A percentile compares a stretch with the other conserved stretches of the same genome.
Evolutionary conservation across 179 eudicot species (phyloP).

Genomic region (Pouteria campechiana): DNA sequence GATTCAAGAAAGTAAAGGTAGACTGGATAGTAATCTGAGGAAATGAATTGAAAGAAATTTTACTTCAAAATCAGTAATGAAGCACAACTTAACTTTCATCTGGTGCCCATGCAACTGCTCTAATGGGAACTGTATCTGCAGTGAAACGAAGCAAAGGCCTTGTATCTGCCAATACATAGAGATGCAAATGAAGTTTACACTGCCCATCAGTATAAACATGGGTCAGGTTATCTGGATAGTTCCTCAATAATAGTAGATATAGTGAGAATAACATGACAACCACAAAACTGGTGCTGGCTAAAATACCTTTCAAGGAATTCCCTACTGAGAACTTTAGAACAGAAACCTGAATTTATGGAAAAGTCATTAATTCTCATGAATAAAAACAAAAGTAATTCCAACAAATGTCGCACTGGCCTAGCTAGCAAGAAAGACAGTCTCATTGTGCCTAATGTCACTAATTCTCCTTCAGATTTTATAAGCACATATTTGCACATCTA

Average conservation of each 20-base stretch:
- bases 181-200: no score
- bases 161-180: no score
- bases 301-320: slow-evolving; percentile 49
- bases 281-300: no score
- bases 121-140: slow-evolving; percentile 88
- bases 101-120: slow-evolving; percentile 92
- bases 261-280: no score
- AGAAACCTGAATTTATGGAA: slow-evolving; percentile 57
- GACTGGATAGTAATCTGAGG: neutral
- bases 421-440: no score
- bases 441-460: no score
- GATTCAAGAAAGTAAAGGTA: neutral
- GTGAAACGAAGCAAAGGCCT: slow-evolving; percentile 79
- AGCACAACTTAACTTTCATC: slow-evolving; percentile 47
- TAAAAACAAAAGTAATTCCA: slow-evolving; percentile 1
- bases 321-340: slow-evolving; percentile 69
- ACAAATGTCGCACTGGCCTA: no score
- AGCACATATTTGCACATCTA: no score
- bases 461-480: no score
- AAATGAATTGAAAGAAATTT: neutral
- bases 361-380: neutral
- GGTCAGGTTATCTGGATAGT: no score
- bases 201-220: no score
- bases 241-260: no score
- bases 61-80: neutral